Base-by-base conservation (phyloP, 139 green algal genomes). In the Chlamydomonas applanata region DNA sequence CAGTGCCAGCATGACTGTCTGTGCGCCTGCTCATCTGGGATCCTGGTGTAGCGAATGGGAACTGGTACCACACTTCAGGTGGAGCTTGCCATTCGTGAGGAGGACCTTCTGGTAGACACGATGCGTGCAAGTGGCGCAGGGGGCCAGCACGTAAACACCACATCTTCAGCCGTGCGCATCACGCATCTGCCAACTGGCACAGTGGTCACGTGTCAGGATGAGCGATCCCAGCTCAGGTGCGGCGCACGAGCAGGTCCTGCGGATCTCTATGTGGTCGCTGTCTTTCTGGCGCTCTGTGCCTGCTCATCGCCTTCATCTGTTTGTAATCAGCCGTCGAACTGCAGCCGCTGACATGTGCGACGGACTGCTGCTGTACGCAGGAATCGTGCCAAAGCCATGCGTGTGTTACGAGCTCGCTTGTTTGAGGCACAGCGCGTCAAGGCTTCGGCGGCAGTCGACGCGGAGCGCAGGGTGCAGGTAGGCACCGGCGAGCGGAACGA, bases 371-470 rank as follows among this genome's bases (percentile, higher is more conserved):
- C n/a, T n/a, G n/a, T n/a, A 69, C 90, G 94, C 77, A 93, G 93
- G 76, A 98, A 99, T 81, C 92, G 88, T 65, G 87, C 83, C 32
- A 94, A 94, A 72, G 94, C 94, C 24, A 45, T 98, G 61, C 59
- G 66, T 7, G 64, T 90, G 17, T 49, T 90, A 19, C 78, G 85
- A 9, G 61, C 72, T 20, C n/a, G 52, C 17, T 35, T 79, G 30
- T 66, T 65, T 71, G 73, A 79, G 36, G 17, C 33, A 9, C 25
- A 76, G 74, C 17, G 34, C 19, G 62, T 14, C 7, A 52, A 25
- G 11, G 9, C 16, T 4, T 67, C 78, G 32, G 64, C 70, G 14
- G 78, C 80, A 14, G 33, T 79, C 46, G 75, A 69, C 19, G 54
- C 54, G 2, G 68, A 85, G 52, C 83, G 91, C 11, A 87, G 86